Conservation (phyloP, 2,329 filamentous ascomycete genomes). For the Diaporthe destruens region DNA sequence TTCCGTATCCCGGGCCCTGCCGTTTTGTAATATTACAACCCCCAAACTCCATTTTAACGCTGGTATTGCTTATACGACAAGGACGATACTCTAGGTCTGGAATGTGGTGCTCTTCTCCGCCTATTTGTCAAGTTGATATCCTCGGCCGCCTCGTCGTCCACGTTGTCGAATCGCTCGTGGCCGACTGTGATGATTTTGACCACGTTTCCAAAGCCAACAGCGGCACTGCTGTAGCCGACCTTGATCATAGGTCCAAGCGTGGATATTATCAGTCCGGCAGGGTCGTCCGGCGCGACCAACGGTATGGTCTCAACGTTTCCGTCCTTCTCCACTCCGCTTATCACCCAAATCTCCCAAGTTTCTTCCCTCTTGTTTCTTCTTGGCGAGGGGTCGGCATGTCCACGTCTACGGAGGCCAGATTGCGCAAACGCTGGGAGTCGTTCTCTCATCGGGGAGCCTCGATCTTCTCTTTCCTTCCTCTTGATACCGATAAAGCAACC, state of each 20-base stretch:
- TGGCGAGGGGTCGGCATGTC: constrained; percentile 28
- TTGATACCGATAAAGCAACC: constrained; percentile 75
- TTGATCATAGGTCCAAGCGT: constrained; percentile 73
- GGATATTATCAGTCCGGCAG: constrained; percentile 69
- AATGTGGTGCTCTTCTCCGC: constrained; percentile 48
- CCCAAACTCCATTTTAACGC: constrained; percentile 25
- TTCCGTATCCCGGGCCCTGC: not conserved
- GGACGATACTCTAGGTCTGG: constrained; percentile 47
- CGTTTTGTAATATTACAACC: not conserved
- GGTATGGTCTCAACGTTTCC: constrained; percentile 60
- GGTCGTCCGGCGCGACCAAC: constrained; percentile 57
- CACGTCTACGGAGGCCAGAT: constrained; percentile 41
- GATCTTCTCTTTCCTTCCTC: constrained; percentile 51
- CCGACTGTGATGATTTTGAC: constrained; percentile 79
- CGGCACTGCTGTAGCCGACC: constrained; percentile 74
- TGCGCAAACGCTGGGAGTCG: constrained; percentile 40
- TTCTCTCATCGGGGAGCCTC: constrained; percentile 43
- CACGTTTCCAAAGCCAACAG: constrained; percentile 78
- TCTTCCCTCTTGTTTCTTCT: constrained; percentile 45
- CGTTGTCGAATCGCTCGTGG: constrained; percentile 71
- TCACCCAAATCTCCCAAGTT: constrained; percentile 68
- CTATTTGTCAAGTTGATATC: constrained; percentile 54
- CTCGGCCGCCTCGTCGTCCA: constrained; percentile 49
- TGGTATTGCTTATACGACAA: constrained; percentile 14
- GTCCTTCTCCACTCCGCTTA: constrained; percentile 59